Base-by-base conservation (phyloP, 768 basidiomycete genomes). In the Pleurotus ostreatus region DNA sequence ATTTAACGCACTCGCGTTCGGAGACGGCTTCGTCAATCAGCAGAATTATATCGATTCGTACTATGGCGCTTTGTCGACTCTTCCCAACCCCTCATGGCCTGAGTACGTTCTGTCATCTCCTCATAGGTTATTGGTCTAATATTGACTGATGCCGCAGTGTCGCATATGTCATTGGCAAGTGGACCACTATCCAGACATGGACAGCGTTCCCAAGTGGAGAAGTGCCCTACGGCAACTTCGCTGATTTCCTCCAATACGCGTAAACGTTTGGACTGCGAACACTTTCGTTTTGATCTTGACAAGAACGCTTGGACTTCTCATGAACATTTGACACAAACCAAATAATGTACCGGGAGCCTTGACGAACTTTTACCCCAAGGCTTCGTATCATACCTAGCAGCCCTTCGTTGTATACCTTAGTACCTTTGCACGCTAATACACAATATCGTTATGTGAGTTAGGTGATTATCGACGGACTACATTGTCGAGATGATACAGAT, bases 21-120 rank as follows among this genome's bases (percentile, higher is more conserved):
- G 48, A 15, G 25, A 58, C 22, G 34, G n/a, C n/a, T 43, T 39
- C 9, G 46, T 53, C 4, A 56, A 44, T 8, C 55, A 49, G 18
- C 59, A 59, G 37, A 59, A 59, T 30, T 59, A 56, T 30, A 52
- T 59, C 40, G 59, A 59, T 41, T 54, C 47, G 9, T 59, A 52
- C 55, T 59, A 59, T 15, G 55, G 59, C 26, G 59, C 59, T 41
- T 45, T 59, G 38, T 18, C 55, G 0, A n/a, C 37, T 15, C 41
- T 59, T 40, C 11, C 59, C 7, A 56, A 44, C 9, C 59, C 59
- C 3, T 44, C 51, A 4, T 59, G 55, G 55, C 59, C 59, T 25
- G 55, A 53, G 59, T 59, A 46, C 49, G 55, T 56, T 22, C 38
- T 12, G 2, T 12, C 20, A 3, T 30, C 15, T 5, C 22, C 34